Evolutionary conservation across 495 filamentous ascomycete species (phyloP), one percentile per base, ranked within the genome.

Genomic region (Aspergillus heteromorphus): DNA sequence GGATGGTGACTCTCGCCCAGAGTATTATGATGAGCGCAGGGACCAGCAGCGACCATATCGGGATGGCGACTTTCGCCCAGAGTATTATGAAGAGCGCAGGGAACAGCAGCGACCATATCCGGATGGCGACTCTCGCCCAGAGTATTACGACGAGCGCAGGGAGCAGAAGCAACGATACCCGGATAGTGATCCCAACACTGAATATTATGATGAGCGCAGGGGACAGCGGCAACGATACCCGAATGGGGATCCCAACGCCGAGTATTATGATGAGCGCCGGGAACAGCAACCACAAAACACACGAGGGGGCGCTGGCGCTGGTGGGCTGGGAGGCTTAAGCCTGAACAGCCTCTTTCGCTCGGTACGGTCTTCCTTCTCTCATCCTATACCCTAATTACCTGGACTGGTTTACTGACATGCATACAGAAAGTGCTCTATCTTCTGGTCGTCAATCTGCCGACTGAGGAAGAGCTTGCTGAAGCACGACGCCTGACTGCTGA

Each of bases 381-480:
- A 7, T 16, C 45, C 25, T 10, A 38, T 29, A 49, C 31, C 31
- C 20, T 13, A 30, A 11, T 6, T 40, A 11, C n/a, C 14, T 11
- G 1, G 13, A 0, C 0, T 1, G 17, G 19, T 18, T 19, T 10
- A 31, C 31, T 40, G 18, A 49, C 20, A 27, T 34, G 1, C 23
- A 23, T 34, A 21, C 45, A 73, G 67, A 62, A 71, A 56, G 67
- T 75, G 0, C 48, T 74, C 6, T 77, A 76, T 57, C 51, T 76
- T 6, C 73, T 75, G 65, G 61, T 77, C 41, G 68, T 73, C 13
- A 73, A 75, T 57, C 56, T 73, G 51, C 74, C 73, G 23, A 60
- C 62, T n/a, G 58, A 68, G 5, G 69, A 65, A 27, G 65, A 74
- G 50, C 49, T 72, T 55, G 63, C 59, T 27, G 48, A 48, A 45